Conservation (phyloP, 176 grass and related monocot species). For the Hordeum vulgare region MorexV3_pseudomolecules_assembly NC_058519.1:594740293-594740792, state of each 20-base stretch:
- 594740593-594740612: constrained; percentile 94
- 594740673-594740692: not conserved
- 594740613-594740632: constrained; percentile 96
- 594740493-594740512: constrained; percentile 73
- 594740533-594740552: constrained; percentile 92
- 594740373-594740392: constrained; percentile 94
- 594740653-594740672: not conserved
- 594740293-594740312: too few species aligned
- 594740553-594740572: constrained; percentile 89
- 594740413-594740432: constrained; percentile 91
- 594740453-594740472: constrained; percentile 96
- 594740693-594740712: not conserved
- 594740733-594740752: not conserved
- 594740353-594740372: constrained; percentile 30
- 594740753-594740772: not conserved
- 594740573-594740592: constrained; percentile 94
- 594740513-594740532: constrained; percentile 94
- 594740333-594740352: constrained; percentile 19
- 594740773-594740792: not conserved
- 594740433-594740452: constrained; percentile 84
- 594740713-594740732: not conserved
- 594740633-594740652: not conserved
- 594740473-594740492: constrained; percentile 89
- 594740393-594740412: constrained; percentile 82
- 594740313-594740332: not conserved